Conservation (phyloP, 2,329 filamentous ascomycete species). For the Fusarium torulosum region DNA sequence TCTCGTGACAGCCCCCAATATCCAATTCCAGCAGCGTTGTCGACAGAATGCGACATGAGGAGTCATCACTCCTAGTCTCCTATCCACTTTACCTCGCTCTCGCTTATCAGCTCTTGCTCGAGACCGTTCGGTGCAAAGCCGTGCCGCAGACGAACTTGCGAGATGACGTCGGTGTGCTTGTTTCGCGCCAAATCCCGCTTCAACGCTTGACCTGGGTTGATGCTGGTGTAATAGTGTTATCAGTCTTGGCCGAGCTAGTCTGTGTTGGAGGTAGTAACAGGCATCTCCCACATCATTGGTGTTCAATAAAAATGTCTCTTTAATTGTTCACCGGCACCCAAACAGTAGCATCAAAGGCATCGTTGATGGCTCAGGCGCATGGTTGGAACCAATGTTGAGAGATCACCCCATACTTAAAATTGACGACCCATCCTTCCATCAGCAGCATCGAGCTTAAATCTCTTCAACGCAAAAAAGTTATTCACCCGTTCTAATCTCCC, state of each 20-base stretch:
- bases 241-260: constrained; percentile 4
- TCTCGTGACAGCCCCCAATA: neutral
- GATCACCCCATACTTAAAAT: neutral
- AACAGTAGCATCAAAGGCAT: too few species aligned
- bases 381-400: too few species aligned
- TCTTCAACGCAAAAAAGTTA: constrained; percentile 8
- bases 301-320: neutral
- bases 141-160: neutral
- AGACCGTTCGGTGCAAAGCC: neutral
- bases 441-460: neutral
- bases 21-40: neutral
- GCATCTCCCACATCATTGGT: constrained; percentile 5
- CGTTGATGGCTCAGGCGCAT: too few species aligned
- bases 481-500: neutral
- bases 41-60: neutral
- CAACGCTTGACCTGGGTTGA: neutral
- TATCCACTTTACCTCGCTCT: neutral
- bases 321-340: neutral
- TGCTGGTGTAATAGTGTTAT: too few species aligned
- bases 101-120: neutral
- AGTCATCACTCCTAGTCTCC: neutral
- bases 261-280: constrained; percentile 8
- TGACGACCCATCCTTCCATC: constrained; percentile 7
- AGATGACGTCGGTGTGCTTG: constrained; percentile 1
- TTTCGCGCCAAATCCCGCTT: neutral